phyloP scores from a whole-genome alignment of 2,329 filamentous ascomycete genomes.

The Ceratocystis diversiconidia region DNA sequence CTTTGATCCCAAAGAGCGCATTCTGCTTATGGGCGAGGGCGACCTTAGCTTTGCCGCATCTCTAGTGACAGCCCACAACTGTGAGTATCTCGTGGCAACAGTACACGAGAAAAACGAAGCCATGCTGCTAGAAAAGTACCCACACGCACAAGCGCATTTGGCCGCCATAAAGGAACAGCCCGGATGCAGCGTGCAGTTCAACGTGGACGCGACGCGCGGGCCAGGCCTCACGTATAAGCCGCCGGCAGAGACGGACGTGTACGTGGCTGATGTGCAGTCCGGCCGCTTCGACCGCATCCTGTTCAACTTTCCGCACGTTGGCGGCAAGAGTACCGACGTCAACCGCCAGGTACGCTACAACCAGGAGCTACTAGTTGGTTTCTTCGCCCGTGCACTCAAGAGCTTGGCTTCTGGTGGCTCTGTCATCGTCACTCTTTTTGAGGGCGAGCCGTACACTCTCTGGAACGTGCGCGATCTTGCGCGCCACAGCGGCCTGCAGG shows the following conservation, averaged over 20 bases:
- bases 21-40: conserved; percentile 65
- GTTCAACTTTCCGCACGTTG: conserved; percentile 97
- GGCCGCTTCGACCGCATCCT: conserved; percentile 58
- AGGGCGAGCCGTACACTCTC: conserved; percentile 83
- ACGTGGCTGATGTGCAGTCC: conserved; percentile 6
- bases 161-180: conserved; percentile 30
- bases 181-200: conserved; percentile 38
- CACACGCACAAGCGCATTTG: conserved; percentile 49
- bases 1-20: conserved; percentile 50
- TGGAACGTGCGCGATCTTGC: conserved; percentile 90
- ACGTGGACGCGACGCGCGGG: conserved; percentile 53
- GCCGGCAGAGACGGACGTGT: conserved; percentile 23
- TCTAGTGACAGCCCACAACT: conserved; percentile 51
- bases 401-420: conserved; percentile 37
- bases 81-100: conserved; percentile 53
- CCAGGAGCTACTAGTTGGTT: conserved; percentile 59
- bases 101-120: conserved; percentile 45
- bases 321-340: conserved; percentile 80
- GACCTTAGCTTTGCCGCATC: conserved; percentile 66
- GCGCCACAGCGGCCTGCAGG: conserved; percentile 57
- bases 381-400: conserved; percentile 43
- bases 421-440: conserved; percentile 78
- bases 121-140: conserved; percentile 58
- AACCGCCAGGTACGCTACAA: conserved; percentile 90
- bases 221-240: conserved; percentile 29